phyloP scores from a whole-genome alignment of 1,284 basidiomycete species.

The Marasmius sp. region DNA sequence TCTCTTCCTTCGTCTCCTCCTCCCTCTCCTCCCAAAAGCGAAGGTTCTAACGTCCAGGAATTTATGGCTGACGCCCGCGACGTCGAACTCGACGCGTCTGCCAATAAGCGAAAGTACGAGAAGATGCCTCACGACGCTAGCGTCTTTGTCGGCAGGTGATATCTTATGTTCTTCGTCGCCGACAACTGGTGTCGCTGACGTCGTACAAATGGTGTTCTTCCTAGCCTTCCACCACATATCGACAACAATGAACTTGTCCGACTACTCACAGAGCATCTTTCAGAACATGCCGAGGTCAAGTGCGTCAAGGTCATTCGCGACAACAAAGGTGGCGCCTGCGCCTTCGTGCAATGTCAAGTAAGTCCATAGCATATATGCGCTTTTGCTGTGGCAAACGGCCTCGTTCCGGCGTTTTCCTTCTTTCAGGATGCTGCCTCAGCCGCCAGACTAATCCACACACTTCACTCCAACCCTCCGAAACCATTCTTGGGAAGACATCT shows the following conservation, averaged over 20 bases:
- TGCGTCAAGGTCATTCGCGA: constrained; percentile 76
- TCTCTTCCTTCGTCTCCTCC: constrained; percentile 36
- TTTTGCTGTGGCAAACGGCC: constrained; percentile 10
- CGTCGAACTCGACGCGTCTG: constrained; percentile 24
- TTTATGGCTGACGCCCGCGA: constrained; percentile 16
- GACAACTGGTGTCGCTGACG: constrained; percentile 8
- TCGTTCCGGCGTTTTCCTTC: constrained; percentile 14
- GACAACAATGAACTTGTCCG: constrained; percentile 59
- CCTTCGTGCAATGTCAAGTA: constrained; percentile 81
- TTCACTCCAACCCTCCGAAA: constrained; percentile 52
- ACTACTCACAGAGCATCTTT: constrained; percentile 62
- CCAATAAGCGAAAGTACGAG: constrained; percentile 35
- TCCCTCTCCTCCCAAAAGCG: constrained; percentile 29
- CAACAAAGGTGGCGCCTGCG: constrained; percentile 71
- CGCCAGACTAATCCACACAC: constrained; percentile 54
- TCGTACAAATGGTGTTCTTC: constrained; percentile 4
- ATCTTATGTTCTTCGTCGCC: constrained; percentile 8
- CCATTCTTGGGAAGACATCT: constrained; percentile 68
- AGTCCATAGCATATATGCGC: constrained; percentile 16
- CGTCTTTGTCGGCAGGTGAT: constrained; percentile 77
- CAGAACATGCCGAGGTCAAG: constrained; percentile 59
- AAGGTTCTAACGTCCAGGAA: constrained; percentile 17
- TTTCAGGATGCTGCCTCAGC: constrained; percentile 58
- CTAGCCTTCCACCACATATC: constrained; percentile 68
- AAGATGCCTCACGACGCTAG: constrained; percentile 70